Percentiles rank a stretch among this genome's conserved stretches.
These are phyloP conservation scores for Pseudozyma pruni DNA, from an alignment of 1,284 basidiomycete species.

Conservation along the genomic window DNA sequence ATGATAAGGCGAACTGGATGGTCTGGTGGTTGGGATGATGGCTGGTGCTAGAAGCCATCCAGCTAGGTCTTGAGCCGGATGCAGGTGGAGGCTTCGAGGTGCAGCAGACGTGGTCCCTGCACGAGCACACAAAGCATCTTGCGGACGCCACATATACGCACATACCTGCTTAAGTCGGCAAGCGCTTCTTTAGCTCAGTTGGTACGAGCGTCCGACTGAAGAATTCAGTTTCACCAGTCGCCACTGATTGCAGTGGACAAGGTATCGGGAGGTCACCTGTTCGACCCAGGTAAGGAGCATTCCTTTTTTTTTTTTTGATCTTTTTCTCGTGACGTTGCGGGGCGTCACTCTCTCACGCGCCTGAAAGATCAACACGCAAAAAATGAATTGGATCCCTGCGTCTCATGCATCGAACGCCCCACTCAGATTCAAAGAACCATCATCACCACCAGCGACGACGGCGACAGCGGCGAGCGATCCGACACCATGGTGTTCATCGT, in stretches of 20 bases:
- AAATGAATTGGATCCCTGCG: neutral
- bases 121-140: too few species aligned
- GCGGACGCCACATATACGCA: slow-evolving; percentile 6
- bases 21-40: neutral
- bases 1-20: neutral
- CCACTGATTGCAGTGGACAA: slow-evolving; percentile 21
- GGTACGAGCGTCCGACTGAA: slow-evolving; percentile 59
- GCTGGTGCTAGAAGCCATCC: neutral
- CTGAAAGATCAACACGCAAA: slow-evolving; percentile 2
- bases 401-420: too few species aligned
- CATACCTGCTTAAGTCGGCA: rapidly evolving
- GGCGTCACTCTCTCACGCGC: neutral
- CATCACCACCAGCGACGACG: neutral
- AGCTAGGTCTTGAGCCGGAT: too few species aligned
- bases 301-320: slow-evolving; percentile 16
- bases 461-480: neutral
- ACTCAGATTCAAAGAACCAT: neutral
- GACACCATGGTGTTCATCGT: slow-evolving; percentile 59
- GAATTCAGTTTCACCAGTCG: slow-evolving; percentile 40
- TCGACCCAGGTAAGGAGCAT: slow-evolving; percentile 54
- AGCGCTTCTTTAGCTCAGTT: slow-evolving; percentile 53
- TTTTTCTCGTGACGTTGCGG: neutral
- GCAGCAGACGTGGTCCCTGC: slow-evolving; percentile 4
- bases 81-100: slow-evolving; percentile 13
- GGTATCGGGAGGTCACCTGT: slow-evolving; percentile 49